Evolutionary conservation across 2,329 filamentous ascomycete genomes (phyloP).

Genomic region (Tolypocladium sp.): DNA sequence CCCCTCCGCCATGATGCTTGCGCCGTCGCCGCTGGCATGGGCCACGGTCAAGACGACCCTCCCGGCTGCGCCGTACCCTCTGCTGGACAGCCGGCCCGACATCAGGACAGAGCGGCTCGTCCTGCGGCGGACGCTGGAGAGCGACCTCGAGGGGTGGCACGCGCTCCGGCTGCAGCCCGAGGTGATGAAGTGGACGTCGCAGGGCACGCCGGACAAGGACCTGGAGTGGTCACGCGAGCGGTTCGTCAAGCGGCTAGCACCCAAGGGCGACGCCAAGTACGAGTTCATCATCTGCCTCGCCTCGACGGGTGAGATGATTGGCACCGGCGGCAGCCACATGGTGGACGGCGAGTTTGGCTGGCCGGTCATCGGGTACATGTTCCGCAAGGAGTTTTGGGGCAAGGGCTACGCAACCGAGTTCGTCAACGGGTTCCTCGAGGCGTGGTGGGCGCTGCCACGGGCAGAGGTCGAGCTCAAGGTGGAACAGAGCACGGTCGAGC

Average conservation of each 20-base stretch:
- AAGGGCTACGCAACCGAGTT: conserved; percentile 50
- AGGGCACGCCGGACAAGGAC: conserved; percentile 32
- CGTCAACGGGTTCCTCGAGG: conserved; percentile 32
- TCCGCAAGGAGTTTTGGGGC: conserved; percentile 44
- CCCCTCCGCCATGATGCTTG: not conserved
- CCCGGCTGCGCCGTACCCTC: conserved; percentile 32
- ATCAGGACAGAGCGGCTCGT: conserved; percentile 45
- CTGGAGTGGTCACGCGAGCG: conserved; percentile 31
- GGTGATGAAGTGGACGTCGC: conserved; percentile 51
- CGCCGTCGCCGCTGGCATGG: conserved; percentile 14
- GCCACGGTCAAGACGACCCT: conserved; percentile 39
- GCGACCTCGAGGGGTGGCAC: conserved; percentile 42
- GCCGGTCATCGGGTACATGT: conserved; percentile 51
- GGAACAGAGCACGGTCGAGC: conserved; percentile 25
- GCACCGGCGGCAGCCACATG: conserved; percentile 35
- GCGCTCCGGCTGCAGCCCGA: conserved; percentile 47
- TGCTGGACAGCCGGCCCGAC: conserved; percentile 24
- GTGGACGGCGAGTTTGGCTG: conserved; percentile 32
- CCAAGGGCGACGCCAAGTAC: conserved; percentile 41
- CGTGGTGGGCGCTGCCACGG: conserved; percentile 41
- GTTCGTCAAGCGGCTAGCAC: conserved; percentile 33
- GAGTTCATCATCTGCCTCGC: conserved; percentile 44
- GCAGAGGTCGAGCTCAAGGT: conserved; percentile 33
- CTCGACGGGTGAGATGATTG: conserved; percentile 40
- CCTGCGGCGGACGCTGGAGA: conserved; percentile 37